These are phyloP conservation scores for Didymellaceae sp. DNA, from an alignment of 2,329 filamentous ascomycete genomes.

Conservation along the genomic window DNA sequence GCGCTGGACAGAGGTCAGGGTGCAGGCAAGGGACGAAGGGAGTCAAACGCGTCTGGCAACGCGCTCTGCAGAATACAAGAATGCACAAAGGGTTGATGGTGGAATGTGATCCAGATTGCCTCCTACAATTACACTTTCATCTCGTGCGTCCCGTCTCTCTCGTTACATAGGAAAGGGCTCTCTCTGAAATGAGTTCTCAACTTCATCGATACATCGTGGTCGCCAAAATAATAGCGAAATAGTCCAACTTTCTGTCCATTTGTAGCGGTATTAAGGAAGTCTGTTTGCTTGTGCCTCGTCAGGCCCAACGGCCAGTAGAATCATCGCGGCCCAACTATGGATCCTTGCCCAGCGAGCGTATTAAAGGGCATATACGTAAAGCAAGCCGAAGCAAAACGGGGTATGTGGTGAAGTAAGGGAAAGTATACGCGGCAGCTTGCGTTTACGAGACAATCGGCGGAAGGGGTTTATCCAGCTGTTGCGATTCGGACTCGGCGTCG, in stretches of 20 bases:
- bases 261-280: conserved; percentile 8
- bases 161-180: background rate
- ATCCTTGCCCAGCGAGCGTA: conserved; percentile 6
- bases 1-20: background rate
- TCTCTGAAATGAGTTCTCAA: background rate
- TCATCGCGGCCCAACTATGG: background rate
- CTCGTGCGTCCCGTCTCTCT: background rate
- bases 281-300: conserved; percentile 2
- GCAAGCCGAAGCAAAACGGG: conserved; percentile 13
- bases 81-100: background rate
- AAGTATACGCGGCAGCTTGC: background rate
- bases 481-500: conserved; percentile 9
- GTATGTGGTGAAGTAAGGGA: conserved; percentile 9
- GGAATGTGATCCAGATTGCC: conserved; percentile 9
- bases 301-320: conserved; percentile 1
- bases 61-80: background rate
- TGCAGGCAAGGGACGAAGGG: background rate
- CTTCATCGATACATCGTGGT: background rate
- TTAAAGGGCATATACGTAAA: conserved; percentile 17
- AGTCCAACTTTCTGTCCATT: background rate
- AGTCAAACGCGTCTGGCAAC: background rate
- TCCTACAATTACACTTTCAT: conserved; percentile 8
- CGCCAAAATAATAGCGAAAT: background rate
- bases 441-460: conserved; percentile 6
- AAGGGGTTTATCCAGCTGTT: conserved; percentile 12